Base-by-base conservation (phyloP, 225 moss, liverwort and hornwort species). In the Bryoerythrophyllum caledonicum region DNA sequence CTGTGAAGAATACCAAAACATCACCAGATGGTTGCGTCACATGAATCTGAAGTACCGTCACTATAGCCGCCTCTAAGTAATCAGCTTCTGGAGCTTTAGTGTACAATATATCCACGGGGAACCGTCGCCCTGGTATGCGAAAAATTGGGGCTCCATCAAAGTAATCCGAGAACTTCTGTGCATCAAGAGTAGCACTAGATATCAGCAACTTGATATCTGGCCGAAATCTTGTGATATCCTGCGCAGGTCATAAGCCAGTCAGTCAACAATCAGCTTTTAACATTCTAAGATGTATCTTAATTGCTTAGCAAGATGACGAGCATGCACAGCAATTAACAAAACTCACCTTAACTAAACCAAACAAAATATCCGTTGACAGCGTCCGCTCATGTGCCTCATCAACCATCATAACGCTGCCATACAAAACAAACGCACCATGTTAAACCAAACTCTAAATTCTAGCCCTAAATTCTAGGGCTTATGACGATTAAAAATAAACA, bases 301-400 rank as follows among this genome's bases (percentile, higher is more conserved):
- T 10, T 63, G 23, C n/a, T 21, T 43, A 70, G 59, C 26, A 56
- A 20, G 74, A 57, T 37, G 46, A 66, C 20, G 49, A 70, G 1
- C 21, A 72, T 74, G 68, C 15, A 67, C 38, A 63, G 58, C 21
- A 32, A 66, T 23, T 28, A 52, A 48, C 23, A 30, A 67, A 56
- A 23, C 79, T 81, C 71, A 93, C 93, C 89, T 93, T 93, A 9
- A 99, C 93, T 63, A 99, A 83, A 54, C 99, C 93, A 82, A 99
- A 99, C 55, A 99, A 67, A 55, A 99, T 85, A 78, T 99, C 95
- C 11, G 93, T 99, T 44, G 99, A 99, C 10, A 99, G 77, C 19
- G 99, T 99, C 74, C 95, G 90, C 85, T 99, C 99, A 28, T 99
- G 97, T 6, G 97, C 95, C 84, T 99, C 97, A 75, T 99, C 97